Conservation (phyloP, 2,329 filamentous ascomycete species). For the Aspergillus sp. region DNA sequence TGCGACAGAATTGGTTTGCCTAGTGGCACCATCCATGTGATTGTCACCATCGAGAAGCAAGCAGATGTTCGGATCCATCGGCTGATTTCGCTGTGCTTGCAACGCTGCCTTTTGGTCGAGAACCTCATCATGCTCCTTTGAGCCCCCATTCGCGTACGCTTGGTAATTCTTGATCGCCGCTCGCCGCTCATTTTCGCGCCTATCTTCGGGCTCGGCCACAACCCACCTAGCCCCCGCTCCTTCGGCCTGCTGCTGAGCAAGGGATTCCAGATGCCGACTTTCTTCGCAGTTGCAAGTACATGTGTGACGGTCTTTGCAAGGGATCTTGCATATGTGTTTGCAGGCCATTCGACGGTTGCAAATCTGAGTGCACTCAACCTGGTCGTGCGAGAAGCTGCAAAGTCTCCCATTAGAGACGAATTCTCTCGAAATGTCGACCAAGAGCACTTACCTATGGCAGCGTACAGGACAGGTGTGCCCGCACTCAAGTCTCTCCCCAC, state of each 20-base stretch:
- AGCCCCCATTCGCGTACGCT: slow-evolving; percentile 36
- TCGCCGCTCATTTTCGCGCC: not conserved
- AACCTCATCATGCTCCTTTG: slow-evolving; percentile 33
- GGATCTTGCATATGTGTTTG: slow-evolving; percentile 42
- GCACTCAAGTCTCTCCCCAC: slow-evolving; percentile 51
- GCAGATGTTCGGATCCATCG: not conserved
- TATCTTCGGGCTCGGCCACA: not conserved
- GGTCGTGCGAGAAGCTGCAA: slow-evolving; percentile 43
- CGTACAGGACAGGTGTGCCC: slow-evolving; percentile 57
- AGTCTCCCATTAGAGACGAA: not conserved
- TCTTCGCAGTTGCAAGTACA: slow-evolving; percentile 38
- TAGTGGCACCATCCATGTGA: slow-evolving; percentile 3
- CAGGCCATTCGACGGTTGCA: slow-evolving; percentile 43
- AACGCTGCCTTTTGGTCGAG: slow-evolving; percentile 23
- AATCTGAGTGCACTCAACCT: slow-evolving; percentile 38
- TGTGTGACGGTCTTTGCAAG: slow-evolving; percentile 33
- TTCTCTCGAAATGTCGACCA: not conserved
- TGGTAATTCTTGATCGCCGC: slow-evolving; percentile 27
- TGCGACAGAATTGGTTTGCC: not conserved
- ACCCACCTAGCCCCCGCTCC: not conserved
- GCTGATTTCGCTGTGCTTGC: not conserved
- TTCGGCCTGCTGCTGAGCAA: not conserved
- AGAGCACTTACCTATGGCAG: slow-evolving; percentile 56
- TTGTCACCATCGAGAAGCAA: not conserved
- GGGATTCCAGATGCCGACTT: not conserved